Base-by-base conservation (phyloP, 2,329 filamentous ascomycete genomes). In the Fonsecaea nubica region DNA sequence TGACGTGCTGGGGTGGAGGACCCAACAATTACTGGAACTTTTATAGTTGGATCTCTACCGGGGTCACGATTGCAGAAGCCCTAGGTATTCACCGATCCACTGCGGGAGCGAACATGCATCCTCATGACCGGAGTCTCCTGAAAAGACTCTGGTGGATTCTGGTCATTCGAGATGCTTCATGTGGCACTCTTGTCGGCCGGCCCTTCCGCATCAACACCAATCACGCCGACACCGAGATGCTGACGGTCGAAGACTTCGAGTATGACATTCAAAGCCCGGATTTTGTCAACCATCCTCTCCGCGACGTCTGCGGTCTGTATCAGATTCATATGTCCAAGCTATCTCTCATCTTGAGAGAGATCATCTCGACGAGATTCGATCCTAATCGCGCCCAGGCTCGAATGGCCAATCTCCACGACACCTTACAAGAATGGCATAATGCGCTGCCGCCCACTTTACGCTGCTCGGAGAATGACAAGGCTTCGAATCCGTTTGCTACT, bases 71-170 rank as follows among this genome's bases (percentile, higher is more conserved):
- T 58, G 62, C 62, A 25, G 62, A 64, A 58, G 55, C 38, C 62
- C 52, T 64, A 6, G 62, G 62, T 33, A 58, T 64, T 36, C 62
- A 64, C 55, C 62, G 62, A 60, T 64, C 62, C 30, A 64, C 32
- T n/a, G 55, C 38, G 6, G 33, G 55, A 4, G 55, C 55, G 40
- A 64, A 64, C 33, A 64, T 64, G 62, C 52, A 53, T 40, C 38
- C 42, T 32, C 42, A 64, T 13, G 62, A 64, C 54, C 25, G 53
- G 15, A 64, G 62, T 40, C 40, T 64, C 4, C 42, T 64, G 62
- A 64, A 59, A 40, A 58, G 62, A 18, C 54, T 64, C 54, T 64
- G 62, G 62, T 64, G 62, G 62, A 59, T 64, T 25, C 45, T 64
- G 21, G 38, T 59, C 6, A 64, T 64, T 25, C n/a, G 55, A 8